A percentile compares a stretch with the other conserved stretches of the same genome.
phyloP scores from a whole-genome alignment of 176 grass and related monocot genomes.

The Puccinellia tenuiflora region DNA sequence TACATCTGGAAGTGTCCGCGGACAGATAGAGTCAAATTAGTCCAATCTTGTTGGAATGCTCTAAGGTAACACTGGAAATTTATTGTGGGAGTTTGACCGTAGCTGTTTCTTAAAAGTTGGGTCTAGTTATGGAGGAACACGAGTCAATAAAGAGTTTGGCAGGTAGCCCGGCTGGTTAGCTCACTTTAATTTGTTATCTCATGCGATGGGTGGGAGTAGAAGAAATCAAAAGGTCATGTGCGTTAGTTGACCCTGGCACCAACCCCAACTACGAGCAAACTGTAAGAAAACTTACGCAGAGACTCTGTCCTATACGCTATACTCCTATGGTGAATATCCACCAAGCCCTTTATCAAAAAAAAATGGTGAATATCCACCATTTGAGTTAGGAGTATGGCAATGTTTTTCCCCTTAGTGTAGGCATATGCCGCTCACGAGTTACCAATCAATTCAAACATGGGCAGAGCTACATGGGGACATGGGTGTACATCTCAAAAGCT shows the following conservation, averaged over 20 bases:
- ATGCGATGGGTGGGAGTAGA: slow-evolving; percentile 11
- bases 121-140: slow-evolving; percentile 33
- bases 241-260: slow-evolving; percentile 38
- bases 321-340: neutral
- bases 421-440: no score
- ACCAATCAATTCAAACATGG: no score
- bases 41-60: no score
- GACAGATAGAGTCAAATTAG: no score
- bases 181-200: neutral
- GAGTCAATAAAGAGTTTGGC: slow-evolving; percentile 38
- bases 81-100: slow-evolving; percentile 18
- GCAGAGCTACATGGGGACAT: no score
- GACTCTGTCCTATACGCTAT: no score
- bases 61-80: slow-evolving; percentile 31
- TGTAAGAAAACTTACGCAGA: neutral
- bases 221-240: slow-evolving; percentile 41
- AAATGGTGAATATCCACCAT: no score
- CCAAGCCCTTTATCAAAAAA: no score
- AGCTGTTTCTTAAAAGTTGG: slow-evolving; percentile 27
- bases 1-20: no score
- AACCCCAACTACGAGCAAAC: neutral
- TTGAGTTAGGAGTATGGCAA: no score
- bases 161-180: slow-evolving; percentile 14
- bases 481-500: no score
- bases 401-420: no score